Evolutionary conservation across 1,284 basidiomycete species (phyloP).

Genomic region (Heterobasidion occidentale): DNA sequence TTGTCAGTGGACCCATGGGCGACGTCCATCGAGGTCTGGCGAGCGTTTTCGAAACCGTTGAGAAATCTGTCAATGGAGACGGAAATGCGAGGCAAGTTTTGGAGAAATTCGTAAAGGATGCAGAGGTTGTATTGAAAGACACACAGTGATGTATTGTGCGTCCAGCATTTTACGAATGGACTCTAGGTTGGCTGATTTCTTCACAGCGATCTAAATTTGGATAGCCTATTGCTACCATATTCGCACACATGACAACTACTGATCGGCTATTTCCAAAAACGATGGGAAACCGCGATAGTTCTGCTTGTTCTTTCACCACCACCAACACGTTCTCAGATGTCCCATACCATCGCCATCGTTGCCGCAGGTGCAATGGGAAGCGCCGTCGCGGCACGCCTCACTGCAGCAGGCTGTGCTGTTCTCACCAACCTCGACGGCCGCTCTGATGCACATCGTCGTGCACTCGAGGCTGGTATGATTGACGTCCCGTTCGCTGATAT

Average conservation of each 20-base stretch:
- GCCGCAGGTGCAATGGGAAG: slow-evolving; percentile 38
- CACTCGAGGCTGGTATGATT: slow-evolving; percentile 44
- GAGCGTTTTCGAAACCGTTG: slow-evolving; percentile 35
- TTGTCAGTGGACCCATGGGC: slow-evolving; percentile 31
- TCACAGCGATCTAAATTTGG: no score
- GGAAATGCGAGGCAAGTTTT: slow-evolving; percentile 30
- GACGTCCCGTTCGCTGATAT: slow-evolving; percentile 40
- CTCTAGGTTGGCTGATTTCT: no score
- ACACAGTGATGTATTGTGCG: no score
- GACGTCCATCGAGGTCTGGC: slow-evolving; percentile 41
- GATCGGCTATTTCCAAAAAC: neutral
- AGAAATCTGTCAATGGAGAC: slow-evolving; percentile 27
- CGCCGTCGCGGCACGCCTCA: slow-evolving; percentile 33
- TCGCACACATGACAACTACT: no score
- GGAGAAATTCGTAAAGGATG: slow-evolving; percentile 36
- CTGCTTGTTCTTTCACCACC: neutral
- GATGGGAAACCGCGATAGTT: neutral
- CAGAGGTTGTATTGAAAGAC: slow-evolving; percentile 14
- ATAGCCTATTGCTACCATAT: no score
- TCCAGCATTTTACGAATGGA: no score
- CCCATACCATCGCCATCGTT: slow-evolving; percentile 31
- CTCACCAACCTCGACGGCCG: slow-evolving; percentile 44
- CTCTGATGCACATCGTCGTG: slow-evolving; percentile 38
- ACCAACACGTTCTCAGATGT: neutral
- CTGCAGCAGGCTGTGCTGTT: slow-evolving; percentile 35